Base-by-base conservation (phyloP, 2,329 filamentous ascomycete species). In the Zymoseptoria pseudotritici region DNA sequence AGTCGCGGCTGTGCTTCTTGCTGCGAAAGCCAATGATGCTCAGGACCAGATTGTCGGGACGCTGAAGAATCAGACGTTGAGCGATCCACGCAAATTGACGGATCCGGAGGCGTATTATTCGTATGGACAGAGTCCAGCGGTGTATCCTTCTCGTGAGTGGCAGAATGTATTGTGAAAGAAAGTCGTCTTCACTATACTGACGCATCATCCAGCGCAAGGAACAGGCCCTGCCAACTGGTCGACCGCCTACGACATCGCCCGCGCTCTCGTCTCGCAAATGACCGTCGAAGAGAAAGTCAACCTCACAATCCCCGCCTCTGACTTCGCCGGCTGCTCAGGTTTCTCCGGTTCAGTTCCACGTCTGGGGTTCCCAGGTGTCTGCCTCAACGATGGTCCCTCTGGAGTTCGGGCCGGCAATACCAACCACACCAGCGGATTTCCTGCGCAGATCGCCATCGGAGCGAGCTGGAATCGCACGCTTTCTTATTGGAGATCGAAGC, bases 391-490 rank as follows among this genome's bases (percentile, higher is more conserved):
- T 60, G 75, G 72, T 0, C 72, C 73, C 4, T 67, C 70, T 13
- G 72, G 72, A 13, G 70, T 76, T 29, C 69, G 72, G 7, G 70
- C 70, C 62, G 31, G 82, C 94, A 63, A 95, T 90, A 70, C 69
- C 60, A 56, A 66, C 57, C 65, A 68, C 13, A 69, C 72, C 7
- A 76, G 69, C 55, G 73, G 73, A 8, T 78, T 74, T 59, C 70
- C 75, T 9, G 72, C 74, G 31, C 67, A 70, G 3, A 55, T 78
- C 5, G 64, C 71, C 13, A 69, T 70, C 0, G 74, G 70, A 2
- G 72, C 74, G 21, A 70, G 72, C 5, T 77, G 74, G 73, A 73
- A 77, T 49, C 70, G 70, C 10, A 54, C 64, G 6, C 66, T 77
- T 0, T 66, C 69, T 7, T 67, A 71, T 17, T 60, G 70, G 20